Evolutionary conservation across 108 stramenopile genomes (phyloP).

Genomic region (Fragilariopsis cylindrus): DNA sequence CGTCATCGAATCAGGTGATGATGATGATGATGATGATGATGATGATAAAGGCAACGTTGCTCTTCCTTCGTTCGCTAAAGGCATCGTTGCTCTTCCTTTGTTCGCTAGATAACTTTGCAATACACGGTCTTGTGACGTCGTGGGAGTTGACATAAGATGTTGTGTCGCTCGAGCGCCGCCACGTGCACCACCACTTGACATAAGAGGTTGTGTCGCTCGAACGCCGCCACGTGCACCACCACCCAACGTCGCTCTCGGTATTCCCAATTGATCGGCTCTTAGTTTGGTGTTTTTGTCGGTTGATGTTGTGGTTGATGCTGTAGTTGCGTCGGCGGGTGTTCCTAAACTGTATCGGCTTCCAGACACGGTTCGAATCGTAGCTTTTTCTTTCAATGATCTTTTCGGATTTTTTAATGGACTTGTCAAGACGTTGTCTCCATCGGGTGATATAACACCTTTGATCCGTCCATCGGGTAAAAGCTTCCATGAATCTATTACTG

Average conservation of each 20-base stretch:
- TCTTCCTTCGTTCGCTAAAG: background rate
- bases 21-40: no score
- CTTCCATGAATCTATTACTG: slow-evolving; percentile 10
- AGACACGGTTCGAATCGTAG: slow-evolving; percentile 16
- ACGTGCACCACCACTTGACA: background rate
- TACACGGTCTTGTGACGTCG: slow-evolving; percentile 3
- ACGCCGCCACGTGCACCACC: background rate
- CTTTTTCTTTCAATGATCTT: background rate
- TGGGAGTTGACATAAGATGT: background rate
- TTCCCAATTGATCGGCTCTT: slow-evolving; percentile 1
- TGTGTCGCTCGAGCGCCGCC: slow-evolving; percentile 1
- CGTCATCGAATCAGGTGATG: background rate
- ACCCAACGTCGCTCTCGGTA: background rate
- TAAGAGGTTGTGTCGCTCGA: slow-evolving; percentile 7
- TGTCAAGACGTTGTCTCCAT: slow-evolving; percentile 10
- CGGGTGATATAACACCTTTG: slow-evolving; percentile 4
- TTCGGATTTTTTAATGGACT: slow-evolving; percentile 6
- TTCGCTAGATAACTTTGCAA: background rate
- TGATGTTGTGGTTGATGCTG: background rate
- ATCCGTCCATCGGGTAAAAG: slow-evolving; percentile 17
- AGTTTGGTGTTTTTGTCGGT: background rate
- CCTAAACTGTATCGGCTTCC: slow-evolving; percentile 12
- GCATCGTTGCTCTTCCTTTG: slow-evolving; percentile 10
- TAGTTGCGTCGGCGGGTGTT: background rate
- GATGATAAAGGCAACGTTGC: background rate